These are phyloP conservation scores for Rhododendron molle DNA, from an alignment of 148 eudicot species.

Conservation along the genomic window DNA sequence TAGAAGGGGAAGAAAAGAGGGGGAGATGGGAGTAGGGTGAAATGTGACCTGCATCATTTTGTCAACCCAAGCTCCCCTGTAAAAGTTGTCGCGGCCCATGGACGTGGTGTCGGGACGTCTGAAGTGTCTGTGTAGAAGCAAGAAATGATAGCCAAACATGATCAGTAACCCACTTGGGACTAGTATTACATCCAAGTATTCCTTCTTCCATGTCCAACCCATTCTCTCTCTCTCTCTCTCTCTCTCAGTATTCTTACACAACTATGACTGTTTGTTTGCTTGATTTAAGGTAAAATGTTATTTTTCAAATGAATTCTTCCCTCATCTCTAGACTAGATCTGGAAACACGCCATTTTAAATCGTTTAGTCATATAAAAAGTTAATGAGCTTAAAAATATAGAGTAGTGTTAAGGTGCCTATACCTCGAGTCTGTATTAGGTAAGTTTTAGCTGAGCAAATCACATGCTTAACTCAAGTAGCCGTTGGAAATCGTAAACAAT, in stretches of 20 bases:
- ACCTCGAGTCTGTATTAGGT: background rate
- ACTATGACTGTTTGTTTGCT: background rate
- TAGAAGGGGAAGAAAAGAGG: background rate
- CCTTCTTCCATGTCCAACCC: slow-evolving; percentile 41
- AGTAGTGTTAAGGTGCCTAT: background rate
- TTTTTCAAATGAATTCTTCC: background rate
- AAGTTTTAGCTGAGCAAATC: background rate
- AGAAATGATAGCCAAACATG: slow-evolving; percentile 63
- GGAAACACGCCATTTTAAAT: background rate
- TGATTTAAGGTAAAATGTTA: background rate
- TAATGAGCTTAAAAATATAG: background rate
- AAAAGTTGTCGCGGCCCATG: slow-evolving; percentile 55
- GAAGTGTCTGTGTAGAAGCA: slow-evolving; percentile 47
- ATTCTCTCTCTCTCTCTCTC: slow-evolving; percentile 1
- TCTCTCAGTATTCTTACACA: background rate
- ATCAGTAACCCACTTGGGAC: slow-evolving; percentile 60
- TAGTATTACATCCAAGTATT: slow-evolving; percentile 53
- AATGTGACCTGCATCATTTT: slow-evolving; percentile 55
- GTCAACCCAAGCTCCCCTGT: slow-evolving; percentile 53
- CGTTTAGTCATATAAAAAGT: background rate
- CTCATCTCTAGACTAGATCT: background rate
- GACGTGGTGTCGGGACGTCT: slow-evolving; percentile 37
- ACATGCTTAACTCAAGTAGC: background rate
- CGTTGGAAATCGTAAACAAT: background rate
- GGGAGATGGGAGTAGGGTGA: background rate